Conservation (phyloP, 1,284 basidiomycete genomes). For the Chalciporus sp. region DNA sequence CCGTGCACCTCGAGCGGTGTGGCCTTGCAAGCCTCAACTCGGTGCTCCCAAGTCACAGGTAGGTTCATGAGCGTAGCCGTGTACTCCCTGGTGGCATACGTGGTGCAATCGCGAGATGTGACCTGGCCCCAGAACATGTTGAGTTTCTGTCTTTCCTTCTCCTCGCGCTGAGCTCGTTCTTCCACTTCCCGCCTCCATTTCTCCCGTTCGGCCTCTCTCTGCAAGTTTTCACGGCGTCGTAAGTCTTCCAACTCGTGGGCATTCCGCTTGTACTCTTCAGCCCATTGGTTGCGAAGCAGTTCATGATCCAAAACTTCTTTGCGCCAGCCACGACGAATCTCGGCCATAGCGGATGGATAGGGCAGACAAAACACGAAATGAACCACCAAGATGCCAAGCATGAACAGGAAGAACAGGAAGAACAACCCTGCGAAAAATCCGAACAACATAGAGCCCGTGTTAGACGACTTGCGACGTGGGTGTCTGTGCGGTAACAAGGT, state of each 20-base stretch:
- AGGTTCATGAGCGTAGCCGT: constrained; percentile 24
- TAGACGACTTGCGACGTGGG: neutral
- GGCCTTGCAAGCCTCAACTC: constrained; percentile 22
- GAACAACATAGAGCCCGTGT: neutral
- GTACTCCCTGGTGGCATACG: constrained; percentile 29
- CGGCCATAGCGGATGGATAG: constrained; percentile 9
- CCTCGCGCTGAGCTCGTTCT: constrained; percentile 22
- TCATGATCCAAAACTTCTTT: constrained; percentile 3
- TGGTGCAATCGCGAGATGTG: constrained; percentile 20
- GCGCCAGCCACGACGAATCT: constrained; percentile 17
- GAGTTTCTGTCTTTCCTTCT: constrained; percentile 22
- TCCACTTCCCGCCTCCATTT: constrained; percentile 5
- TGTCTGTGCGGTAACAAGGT: neutral
- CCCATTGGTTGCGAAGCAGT: constrained; percentile 6
- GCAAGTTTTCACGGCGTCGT: no score
- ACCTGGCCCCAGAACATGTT: constrained; percentile 26
- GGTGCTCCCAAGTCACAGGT: constrained; percentile 17
- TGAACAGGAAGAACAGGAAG: neutral
- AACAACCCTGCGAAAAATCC: neutral
- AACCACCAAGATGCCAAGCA: neutral
- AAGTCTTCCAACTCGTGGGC: no score
- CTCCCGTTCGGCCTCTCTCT: no score
- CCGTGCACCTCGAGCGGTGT: constrained; percentile 27
- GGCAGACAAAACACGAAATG: constrained; percentile 17
- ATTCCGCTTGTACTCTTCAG: no score